phyloP scores from a whole-genome alignment of 225 moss, liverwort and hornwort genomes.

The Polytrichum commune region DNA sequence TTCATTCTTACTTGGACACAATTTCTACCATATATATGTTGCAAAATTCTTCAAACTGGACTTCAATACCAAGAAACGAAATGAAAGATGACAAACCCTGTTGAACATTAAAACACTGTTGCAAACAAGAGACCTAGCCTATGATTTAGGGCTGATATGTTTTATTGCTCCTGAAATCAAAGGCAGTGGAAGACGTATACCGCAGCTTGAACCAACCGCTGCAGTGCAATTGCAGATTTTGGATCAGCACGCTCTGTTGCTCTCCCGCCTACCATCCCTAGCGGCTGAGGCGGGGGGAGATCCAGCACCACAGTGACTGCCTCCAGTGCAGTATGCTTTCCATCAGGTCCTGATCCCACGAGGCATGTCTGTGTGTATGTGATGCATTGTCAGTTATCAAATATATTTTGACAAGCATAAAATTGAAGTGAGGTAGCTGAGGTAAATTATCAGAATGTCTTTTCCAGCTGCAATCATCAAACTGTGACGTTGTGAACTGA shows the following conservation, averaged over 20 bases:
- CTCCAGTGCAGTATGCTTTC: constrained; percentile 97
- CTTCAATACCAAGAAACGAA: too few species aligned
- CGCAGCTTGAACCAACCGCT: constrained; percentile 95
- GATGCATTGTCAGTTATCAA: neutral
- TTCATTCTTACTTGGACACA: too few species aligned
- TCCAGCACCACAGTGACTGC: constrained; percentile 98
- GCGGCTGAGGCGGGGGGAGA: constrained; percentile 95
- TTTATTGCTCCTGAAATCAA: neutral
- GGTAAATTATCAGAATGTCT: too few species aligned
- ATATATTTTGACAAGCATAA: too few species aligned
- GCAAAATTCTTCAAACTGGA: too few species aligned
- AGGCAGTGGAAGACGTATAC: constrained; percentile 36
- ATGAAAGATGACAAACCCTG: too few species aligned
- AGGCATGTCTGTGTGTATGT: constrained; percentile 77
- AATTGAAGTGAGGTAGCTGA: too few species aligned
- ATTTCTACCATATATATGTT: too few species aligned
- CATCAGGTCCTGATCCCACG: constrained; percentile 90
- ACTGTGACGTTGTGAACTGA: neutral
- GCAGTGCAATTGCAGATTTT: constrained; percentile 96
- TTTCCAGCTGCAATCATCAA: neutral
- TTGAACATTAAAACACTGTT: too few species aligned
- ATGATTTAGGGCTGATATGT: neutral
- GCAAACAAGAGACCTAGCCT: too few species aligned
- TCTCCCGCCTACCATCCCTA: constrained; percentile 67
- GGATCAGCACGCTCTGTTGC: constrained; percentile 82